Conservation (phyloP, 2,329 filamentous ascomycete genomes). For the Lachnellula cervina region DNA sequence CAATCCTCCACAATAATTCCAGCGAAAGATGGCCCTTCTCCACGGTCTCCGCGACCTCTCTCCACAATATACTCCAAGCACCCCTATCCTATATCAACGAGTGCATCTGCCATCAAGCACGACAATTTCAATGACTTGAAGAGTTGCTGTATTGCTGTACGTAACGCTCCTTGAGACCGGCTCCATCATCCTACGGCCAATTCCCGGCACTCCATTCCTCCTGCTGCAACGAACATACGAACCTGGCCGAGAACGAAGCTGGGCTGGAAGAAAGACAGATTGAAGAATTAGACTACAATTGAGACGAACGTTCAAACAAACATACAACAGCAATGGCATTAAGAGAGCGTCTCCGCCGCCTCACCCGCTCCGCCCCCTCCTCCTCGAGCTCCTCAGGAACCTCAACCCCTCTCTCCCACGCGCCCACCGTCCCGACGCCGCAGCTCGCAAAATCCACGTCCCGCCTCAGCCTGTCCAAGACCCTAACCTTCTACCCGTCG, state of each 20-base stretch:
- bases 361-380: slow-evolving; percentile 1
- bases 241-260: background rate
- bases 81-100: no score
- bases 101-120: no score
- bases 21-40: background rate
- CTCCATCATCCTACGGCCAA: no score
- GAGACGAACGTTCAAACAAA: background rate
- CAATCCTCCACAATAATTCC: background rate
- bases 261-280: background rate
- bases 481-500: slow-evolving; percentile 9
- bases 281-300: background rate
- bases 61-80: background rate
- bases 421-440: background rate
- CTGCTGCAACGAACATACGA: background rate
- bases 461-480: slow-evolving; percentile 6
- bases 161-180: no score
- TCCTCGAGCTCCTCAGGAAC: background rate
- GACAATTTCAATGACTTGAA: no score
- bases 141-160: no score
- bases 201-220: no score
- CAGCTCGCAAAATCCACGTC: slow-evolving; percentile 6
- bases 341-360: slow-evolving; percentile 13
- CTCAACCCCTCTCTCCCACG: background rate
- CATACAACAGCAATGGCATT: slow-evolving; percentile 13
- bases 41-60: background rate